phyloP scores from a whole-genome alignment of 257 asterid species.

The Primulina tabacum region DNA sequence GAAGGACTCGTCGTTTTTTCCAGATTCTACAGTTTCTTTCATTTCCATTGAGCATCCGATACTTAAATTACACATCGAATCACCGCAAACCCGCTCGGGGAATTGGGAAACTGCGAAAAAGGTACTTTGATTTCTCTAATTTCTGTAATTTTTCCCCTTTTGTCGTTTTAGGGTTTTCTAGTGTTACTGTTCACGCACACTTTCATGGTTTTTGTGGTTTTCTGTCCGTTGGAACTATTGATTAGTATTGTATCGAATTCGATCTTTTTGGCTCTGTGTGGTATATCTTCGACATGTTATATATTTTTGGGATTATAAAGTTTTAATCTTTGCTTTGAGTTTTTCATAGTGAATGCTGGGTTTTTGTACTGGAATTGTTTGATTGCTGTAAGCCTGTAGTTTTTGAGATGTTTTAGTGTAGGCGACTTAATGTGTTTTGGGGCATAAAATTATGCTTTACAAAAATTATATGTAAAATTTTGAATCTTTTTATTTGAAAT shows the following conservation, averaged over 20 bases:
- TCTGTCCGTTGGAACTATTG: neutral
- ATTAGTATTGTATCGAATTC: constrained; percentile 15
- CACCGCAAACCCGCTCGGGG: constrained; percentile 21
- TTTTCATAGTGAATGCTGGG: constrained; percentile 11
- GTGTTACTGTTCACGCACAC: constrained; percentile 26
- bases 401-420: neutral
- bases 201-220: constrained; percentile 20
- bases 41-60: constrained; percentile 1
- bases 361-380: constrained; percentile 4
- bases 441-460: neutral
- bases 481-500: too few species aligned
- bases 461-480: too few species aligned
- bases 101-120: constrained; percentile 23
- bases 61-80: constrained; percentile 1
- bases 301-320: neutral
- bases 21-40: constrained; percentile 6
- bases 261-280: constrained; percentile 6
- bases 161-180: constrained; percentile 28
- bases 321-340: neutral
- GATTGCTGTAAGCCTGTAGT: neutral
- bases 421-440: neutral
- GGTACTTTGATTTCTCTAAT: constrained; percentile 25
- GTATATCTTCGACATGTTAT: constrained; percentile 24
- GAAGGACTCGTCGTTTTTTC: neutral
- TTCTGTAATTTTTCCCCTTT: neutral